These are phyloP conservation scores for Houttuynia cordata DNA, from an alignment of 164 flowering plant genomes.

Conservation along the genomic window DNA sequence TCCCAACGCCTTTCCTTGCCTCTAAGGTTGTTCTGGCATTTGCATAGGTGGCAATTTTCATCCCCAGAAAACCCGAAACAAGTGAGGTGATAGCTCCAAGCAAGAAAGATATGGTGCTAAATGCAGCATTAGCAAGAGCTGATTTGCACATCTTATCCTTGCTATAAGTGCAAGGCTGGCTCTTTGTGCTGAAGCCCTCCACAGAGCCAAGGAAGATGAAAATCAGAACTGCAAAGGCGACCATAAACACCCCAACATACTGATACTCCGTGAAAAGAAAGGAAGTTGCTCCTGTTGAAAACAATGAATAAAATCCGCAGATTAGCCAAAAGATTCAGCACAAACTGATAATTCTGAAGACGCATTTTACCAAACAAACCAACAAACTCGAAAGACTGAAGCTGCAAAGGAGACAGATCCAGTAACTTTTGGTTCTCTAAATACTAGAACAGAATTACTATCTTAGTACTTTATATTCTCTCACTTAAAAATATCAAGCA, in stretches of 20 bases:
- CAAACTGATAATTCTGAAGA: neutral
- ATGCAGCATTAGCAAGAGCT: slow-evolving; percentile 12
- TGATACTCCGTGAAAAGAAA: slow-evolving; percentile 13
- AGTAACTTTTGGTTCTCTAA: no score
- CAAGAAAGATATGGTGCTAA: slow-evolving; percentile 11
- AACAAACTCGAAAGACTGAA: no score
- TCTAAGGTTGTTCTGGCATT: slow-evolving; percentile 15
- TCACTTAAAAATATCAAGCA: no score
- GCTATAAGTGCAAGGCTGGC: slow-evolving; percentile 10
- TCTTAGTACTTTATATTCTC: no score
- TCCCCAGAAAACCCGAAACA: slow-evolving; percentile 15
- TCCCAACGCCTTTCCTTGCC: slow-evolving; percentile 13
- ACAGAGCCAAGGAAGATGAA: slow-evolving; percentile 16
- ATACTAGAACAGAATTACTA: no score
- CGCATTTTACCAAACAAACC: no score
- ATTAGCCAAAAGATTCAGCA: neutral
- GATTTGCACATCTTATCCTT: slow-evolving; percentile 11
- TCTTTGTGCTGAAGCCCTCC: slow-evolving; percentile 10
- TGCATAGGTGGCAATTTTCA: slow-evolving; percentile 15
- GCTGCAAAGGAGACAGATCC: no score
- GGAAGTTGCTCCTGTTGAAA: slow-evolving; percentile 14
- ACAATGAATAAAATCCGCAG: neutral
- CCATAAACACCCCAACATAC: slow-evolving; percentile 11
- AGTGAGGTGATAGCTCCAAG: slow-evolving; percentile 14
- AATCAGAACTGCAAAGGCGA: slow-evolving; percentile 7